Conservation (phyloP, 164 flowering plant genomes). For the Liquidambar formosana region DNA sequence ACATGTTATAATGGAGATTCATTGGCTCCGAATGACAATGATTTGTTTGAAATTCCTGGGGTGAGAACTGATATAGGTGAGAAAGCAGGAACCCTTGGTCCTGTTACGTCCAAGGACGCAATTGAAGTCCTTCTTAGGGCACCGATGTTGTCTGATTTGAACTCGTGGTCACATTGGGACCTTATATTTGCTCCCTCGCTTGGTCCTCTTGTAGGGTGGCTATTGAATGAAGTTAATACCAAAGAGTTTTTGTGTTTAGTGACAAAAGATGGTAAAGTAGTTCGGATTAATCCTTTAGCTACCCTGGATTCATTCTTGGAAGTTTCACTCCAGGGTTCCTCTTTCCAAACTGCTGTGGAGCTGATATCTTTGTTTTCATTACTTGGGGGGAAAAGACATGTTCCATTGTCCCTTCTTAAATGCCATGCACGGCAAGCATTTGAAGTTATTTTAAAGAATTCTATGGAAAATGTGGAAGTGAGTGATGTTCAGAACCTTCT, state of each 20-base stretch:
- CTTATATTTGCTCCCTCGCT: conserved; percentile 76
- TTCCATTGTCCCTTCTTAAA: conserved; percentile 72
- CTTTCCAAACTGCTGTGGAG: conserved; percentile 72
- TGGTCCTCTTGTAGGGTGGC: conserved; percentile 82
- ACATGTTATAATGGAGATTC: conserved; percentile 15
- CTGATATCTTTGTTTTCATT: conserved; percentile 61
- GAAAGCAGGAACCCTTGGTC: conserved; percentile 24
- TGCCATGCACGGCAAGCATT: conserved; percentile 63
- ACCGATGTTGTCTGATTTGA: conserved; percentile 79
- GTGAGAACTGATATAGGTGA: conserved; percentile 15
- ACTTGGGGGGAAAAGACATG: conserved; percentile 63
- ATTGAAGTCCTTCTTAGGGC: conserved; percentile 62
- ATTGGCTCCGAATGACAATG: conserved; percentile 14
- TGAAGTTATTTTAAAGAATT: conserved; percentile 61
- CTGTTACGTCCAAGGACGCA: conserved; percentile 63
- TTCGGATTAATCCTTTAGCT: conserved; percentile 73
- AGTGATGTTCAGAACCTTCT: conserved; percentile 7
- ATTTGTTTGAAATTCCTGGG: conserved; percentile 17
- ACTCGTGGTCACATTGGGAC: conserved; percentile 92
- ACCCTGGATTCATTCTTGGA: conserved; percentile 69
- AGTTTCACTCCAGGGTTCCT: conserved; percentile 63
- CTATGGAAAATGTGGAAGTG: conserved; percentile 28
- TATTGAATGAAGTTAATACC: conserved; percentile 54
- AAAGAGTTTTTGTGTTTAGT: conserved; percentile 69
- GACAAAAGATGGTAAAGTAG: conserved; percentile 66